Percentiles rank a stretch among this genome's conserved stretches.
phyloP scores from a whole-genome alignment of 169 alveolate genomes.

The Plasmodium chabaudi region DNA sequence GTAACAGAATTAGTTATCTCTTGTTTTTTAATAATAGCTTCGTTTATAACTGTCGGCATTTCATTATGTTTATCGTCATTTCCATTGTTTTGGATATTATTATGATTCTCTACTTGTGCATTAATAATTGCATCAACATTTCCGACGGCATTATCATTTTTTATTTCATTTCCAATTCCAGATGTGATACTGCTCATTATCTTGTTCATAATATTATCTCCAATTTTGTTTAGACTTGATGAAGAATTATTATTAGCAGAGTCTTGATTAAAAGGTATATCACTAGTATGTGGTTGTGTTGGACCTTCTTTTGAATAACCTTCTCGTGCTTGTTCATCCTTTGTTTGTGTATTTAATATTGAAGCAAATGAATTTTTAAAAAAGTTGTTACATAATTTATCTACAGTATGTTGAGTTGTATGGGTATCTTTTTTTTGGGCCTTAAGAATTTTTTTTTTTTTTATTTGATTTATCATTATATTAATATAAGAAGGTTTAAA shows the following conservation, averaged over 20 bases:
- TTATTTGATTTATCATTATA: conserved; percentile 14
- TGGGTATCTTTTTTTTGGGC: conserved; percentile 1
- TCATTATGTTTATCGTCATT: conserved; percentile 5
- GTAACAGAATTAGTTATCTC: background rate
- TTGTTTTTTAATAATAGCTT: background rate
- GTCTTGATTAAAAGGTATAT: background rate
- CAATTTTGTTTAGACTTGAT: background rate
- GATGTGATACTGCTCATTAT: background rate
- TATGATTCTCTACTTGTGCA: background rate
- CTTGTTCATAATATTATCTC: background rate
- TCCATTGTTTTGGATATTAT: background rate
- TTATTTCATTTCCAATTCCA: background rate
- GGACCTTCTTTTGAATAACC: background rate
- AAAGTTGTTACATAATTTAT: conserved; percentile 57
- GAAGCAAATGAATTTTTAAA: conserved; percentile 58
- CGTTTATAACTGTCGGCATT: background rate
- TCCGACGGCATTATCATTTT: background rate
- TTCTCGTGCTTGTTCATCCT: background rate
- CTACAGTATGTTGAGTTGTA: conserved; percentile 40
- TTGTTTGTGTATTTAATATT: conserved; percentile 17
- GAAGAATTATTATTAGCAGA: background rate
- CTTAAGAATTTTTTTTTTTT: conserved; percentile 15
- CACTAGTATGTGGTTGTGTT: background rate
- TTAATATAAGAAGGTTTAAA: conserved; percentile 58
- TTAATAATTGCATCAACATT: background rate